These are phyloP conservation scores for Rhodosporidiobolus sp. DNA, from an alignment of 768 basidiomycete genomes.

Conservation along the genomic window DNA sequence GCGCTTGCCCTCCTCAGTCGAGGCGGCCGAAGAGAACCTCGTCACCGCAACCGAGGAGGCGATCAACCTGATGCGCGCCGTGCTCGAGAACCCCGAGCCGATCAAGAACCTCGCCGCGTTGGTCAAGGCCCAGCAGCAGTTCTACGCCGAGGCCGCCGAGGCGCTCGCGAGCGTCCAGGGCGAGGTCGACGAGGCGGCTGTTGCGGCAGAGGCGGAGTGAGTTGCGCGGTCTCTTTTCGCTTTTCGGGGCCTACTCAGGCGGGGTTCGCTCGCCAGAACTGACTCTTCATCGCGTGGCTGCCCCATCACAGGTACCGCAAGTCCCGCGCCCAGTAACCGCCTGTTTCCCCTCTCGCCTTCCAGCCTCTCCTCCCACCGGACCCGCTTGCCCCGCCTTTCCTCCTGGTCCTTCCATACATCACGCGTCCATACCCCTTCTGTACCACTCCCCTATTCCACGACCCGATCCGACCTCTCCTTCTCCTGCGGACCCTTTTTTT, in stretches of 20 bases:
- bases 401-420: background rate
- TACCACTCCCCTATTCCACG: background rate
- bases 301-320: constrained; percentile 8
- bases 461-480: no score
- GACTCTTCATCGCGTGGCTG: no score
- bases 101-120: constrained; percentile 90
- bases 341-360: background rate
- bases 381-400: background rate
- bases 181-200: constrained; percentile 46
- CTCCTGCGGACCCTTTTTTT: no score
- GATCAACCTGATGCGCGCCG: constrained; percentile 54
- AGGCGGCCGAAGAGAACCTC: constrained; percentile 69
- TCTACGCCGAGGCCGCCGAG: constrained; percentile 50
- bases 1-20: constrained; percentile 43
- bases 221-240: no score
- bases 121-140: constrained; percentile 71
- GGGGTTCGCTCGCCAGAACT: no score
- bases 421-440: background rate
- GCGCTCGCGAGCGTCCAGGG: constrained; percentile 32
- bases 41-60: constrained; percentile 92
- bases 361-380: background rate
- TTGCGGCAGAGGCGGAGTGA: constrained; percentile 25
- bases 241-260: no score
- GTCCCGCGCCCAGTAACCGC: constrained; percentile 3
- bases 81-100: constrained; percentile 95